Conservation (phyloP, 1,139 yeast species). For the Lodderomyces orthopsilosis region DNA sequence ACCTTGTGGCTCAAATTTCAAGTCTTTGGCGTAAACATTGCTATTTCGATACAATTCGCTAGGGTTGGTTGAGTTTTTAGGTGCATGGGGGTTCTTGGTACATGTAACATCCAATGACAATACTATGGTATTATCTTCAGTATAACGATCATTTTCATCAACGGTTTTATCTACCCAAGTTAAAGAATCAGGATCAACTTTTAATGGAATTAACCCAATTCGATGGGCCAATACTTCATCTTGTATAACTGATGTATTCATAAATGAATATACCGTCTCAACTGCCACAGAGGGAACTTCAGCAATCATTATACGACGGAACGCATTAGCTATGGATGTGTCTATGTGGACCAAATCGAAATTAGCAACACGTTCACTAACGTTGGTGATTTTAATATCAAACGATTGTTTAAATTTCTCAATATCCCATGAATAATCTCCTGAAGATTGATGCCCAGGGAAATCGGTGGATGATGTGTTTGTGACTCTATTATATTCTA, state of each 20-base stretch:
- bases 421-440: slow-evolving; percentile 77
- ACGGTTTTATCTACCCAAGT: slow-evolving; percentile 69
- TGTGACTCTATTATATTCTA: slow-evolving; percentile 88
- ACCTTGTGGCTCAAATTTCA: slow-evolving; percentile 90
- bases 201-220: slow-evolving; percentile 87
- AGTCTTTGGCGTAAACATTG: slow-evolving; percentile 82
- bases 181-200: slow-evolving; percentile 85
- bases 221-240: slow-evolving; percentile 96
- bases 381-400: slow-evolving; percentile 63
- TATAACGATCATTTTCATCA: slow-evolving; percentile 67
- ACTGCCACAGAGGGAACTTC: slow-evolving; percentile 97
- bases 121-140: slow-evolving; percentile 87
- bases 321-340: slow-evolving; percentile 92
- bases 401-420: slow-evolving; percentile 73
- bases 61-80: slow-evolving; percentile 77
- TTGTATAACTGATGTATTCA: slow-evolving; percentile 94
- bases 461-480: slow-evolving; percentile 85
- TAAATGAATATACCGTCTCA: slow-evolving; percentile 83
- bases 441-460: slow-evolving; percentile 71
- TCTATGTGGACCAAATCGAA: slow-evolving; percentile 86
- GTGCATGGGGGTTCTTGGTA: slow-evolving; percentile 81
- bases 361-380: slow-evolving; percentile 71
- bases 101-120: slow-evolving; percentile 79
- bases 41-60: slow-evolving; percentile 79
- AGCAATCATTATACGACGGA: slow-evolving; percentile 93